phyloP scores from a whole-genome alignment of 1,284 basidiomycete species.

The Irpex sp. region DNA sequence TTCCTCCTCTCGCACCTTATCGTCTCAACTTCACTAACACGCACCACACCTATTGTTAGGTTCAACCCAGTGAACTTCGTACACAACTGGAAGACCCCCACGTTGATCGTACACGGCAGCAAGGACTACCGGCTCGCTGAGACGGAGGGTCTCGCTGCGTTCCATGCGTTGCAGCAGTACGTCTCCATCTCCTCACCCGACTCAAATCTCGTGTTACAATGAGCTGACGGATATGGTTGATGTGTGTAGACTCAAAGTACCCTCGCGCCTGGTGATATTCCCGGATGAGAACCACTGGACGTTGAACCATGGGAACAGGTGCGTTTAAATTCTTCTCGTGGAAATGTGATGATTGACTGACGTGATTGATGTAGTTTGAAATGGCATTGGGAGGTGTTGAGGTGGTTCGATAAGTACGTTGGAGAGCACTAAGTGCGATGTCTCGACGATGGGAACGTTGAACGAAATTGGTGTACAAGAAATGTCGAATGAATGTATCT shows the following conservation, averaged over 20 bases:
- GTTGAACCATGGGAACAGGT: conserved; percentile 72
- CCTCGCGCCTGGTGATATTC: conserved; percentile 85
- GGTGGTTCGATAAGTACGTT: conserved; percentile 79
- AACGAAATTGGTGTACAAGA: no score
- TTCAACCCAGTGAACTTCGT: conserved; percentile 79
- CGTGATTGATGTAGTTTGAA: conserved; percentile 47
- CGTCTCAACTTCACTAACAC: background rate
- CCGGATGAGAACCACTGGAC: conserved; percentile 95
- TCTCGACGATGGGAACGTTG: no score
- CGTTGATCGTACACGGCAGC: conserved; percentile 82
- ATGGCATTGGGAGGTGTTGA: conserved; percentile 88
- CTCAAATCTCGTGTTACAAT: background rate
- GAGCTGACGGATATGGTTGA: background rate
- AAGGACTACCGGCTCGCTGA: conserved; percentile 86
- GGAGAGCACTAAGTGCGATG: conserved; percentile 30
- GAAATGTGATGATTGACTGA: no score
- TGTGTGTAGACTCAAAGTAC: conserved; percentile 59
- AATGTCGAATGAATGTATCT: no score
- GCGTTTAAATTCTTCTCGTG: conserved; percentile 3
- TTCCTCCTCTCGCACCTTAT: background rate
- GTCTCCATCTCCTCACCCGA: conserved; percentile 23
- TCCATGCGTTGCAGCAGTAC: conserved; percentile 78
- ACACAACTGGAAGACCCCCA: conserved; percentile 81
- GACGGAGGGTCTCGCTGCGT: conserved; percentile 77
- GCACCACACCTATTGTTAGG: conserved; percentile 26